Percentiles rank a stretch among this genome's conserved stretches.
These are phyloP conservation scores for Aureobasidium lini DNA, from an alignment of 2,329 filamentous ascomycete species.

Conservation along the genomic window DNA sequence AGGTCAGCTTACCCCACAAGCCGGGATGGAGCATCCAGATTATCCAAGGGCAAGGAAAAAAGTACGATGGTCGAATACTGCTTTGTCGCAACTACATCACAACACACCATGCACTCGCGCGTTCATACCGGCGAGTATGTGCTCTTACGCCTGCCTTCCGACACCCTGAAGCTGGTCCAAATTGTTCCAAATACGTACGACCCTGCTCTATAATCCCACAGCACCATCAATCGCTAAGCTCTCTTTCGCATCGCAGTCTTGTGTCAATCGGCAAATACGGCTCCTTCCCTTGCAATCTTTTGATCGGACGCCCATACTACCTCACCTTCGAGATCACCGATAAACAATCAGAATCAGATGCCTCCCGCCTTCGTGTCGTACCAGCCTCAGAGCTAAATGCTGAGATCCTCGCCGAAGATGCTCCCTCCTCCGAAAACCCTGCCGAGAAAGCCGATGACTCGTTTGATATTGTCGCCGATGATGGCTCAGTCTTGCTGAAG, in stretches of 20 bases:
- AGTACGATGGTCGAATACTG: neutral
- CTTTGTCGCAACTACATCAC: neutral
- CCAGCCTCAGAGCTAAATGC: conserved; percentile 75
- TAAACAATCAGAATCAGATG: conserved; percentile 51
- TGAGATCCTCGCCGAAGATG: conserved; percentile 58
- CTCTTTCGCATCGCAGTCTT: neutral
- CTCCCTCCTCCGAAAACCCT: conserved; percentile 27
- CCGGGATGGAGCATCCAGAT: neutral
- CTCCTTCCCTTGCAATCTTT: conserved; percentile 77
- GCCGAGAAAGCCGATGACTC: conserved; percentile 21
- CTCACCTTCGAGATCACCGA: conserved; percentile 86
- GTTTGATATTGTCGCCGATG: conserved; percentile 41
- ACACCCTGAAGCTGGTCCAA: conserved; percentile 50
- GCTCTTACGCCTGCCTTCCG: conserved; percentile 51
- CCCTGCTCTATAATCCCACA: neutral
- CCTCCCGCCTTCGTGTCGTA: conserved; percentile 66
- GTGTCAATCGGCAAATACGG: conserved; percentile 92
- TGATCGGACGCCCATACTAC: conserved; percentile 86
- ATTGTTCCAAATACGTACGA: conserved; percentile 59
- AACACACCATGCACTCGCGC: conserved; percentile 33
- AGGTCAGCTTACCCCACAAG: neutral
- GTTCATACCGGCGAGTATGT: conserved; percentile 46
- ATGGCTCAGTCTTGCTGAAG: conserved; percentile 46
- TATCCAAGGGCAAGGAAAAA: neutral
- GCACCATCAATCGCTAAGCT: neutral